Evolutionary conservation across 495 filamentous ascomycete species (phyloP), one percentile per base, ranked within the genome.

Genomic region (Pseudevernia furfuracea): DNA sequence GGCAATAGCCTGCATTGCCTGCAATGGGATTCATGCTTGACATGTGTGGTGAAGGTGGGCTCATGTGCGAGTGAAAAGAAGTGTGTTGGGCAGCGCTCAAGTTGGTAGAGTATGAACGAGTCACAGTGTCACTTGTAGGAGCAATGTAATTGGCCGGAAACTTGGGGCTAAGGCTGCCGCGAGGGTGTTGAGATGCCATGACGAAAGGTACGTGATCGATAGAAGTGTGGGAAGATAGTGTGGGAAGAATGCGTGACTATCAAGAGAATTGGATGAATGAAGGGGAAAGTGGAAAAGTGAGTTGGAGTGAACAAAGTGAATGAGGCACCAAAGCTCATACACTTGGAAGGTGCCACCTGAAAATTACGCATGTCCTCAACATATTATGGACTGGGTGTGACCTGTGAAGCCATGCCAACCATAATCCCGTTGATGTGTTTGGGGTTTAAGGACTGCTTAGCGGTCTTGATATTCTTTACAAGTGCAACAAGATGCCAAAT

Each of bases 11-110:
- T 38, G 56, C 17, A 17, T 59, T 59, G 32, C 43, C 55, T 34
- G 34, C 25, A n/a, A 59, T 64, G 56, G 44, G 41, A 15, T 58
- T 44, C 61, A 63, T 58, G 36, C 11, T 57, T 21, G 41, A 30
- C 28, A 53, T 28, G 25, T 38, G 28, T 15, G 37, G 38, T 19
- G 46, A 5, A 25, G 37, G 9, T 15, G 12, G 12, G 10, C 39
- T 55, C 61, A 63, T 63, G 8, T 58, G 61, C 34, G 61, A 32
- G 39, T 41, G 28, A 15, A 9, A 4, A 12, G 61, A 63, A 6
- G 34, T n/a, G 38, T 57, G 49, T 25, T 55, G 52, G 30, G 52
- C 8, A 32, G 52, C 3, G 28, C 19, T 55, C 11, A 55, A 2
- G 5, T 32, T 55, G 19, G 30, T 32, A 32, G 11, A 19, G 28